Percentiles rank a stretch among this genome's conserved stretches.
phyloP scores from a whole-genome alignment of 2,329 filamentous ascomycete species.

The Cercospora citrullina region DNA sequence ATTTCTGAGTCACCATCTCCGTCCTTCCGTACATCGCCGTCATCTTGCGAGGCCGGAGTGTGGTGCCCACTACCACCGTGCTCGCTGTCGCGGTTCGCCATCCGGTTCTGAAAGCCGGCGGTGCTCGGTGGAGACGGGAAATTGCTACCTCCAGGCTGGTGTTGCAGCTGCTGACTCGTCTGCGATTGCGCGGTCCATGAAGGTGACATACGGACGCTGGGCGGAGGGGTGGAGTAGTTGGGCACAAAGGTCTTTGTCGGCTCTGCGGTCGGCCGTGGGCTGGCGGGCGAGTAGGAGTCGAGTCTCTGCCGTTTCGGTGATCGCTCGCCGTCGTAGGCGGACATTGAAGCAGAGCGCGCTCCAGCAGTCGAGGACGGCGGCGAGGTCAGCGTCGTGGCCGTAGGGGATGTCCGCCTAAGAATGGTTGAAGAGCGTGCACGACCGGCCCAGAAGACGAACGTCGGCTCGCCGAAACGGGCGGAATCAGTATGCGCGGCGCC shows the following conservation, averaged over 20 bases:
- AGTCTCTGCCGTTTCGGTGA: conserved; percentile 41
- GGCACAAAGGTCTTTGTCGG: conserved; percentile 46
- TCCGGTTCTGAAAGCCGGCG: conserved; percentile 36
- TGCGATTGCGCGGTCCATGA: conserved; percentile 41
- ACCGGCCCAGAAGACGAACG: conserved; percentile 1
- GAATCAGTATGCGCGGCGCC: conserved; percentile 3
- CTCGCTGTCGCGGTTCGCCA: conserved; percentile 31
- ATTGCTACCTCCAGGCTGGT: conserved; percentile 28
- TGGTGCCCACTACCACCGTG: conserved; percentile 30
- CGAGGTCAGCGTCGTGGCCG: conserved; percentile 8
- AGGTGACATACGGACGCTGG: conserved; percentile 50
- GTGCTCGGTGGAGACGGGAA: conserved; percentile 48
- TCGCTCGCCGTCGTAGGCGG: conserved; percentile 34
- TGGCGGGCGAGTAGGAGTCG: conserved; percentile 47
- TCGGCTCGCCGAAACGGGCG: conserved; percentile 9
- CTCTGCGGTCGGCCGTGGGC: conserved; percentile 39
- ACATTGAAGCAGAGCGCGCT: conserved; percentile 30
- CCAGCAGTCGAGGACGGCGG: conserved; percentile 4
- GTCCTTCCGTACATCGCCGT: conserved; percentile 35
- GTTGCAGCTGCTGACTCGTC: conserved; percentile 18
- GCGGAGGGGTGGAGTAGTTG: conserved; percentile 47
- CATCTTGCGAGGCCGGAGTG: conserved; percentile 33
- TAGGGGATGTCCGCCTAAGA: conserved; percentile 19
- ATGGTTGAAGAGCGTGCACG: conserved; percentile 13
- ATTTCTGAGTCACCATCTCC: conserved; percentile 48